phyloP scores from a whole-genome alignment of 176 grass and related monocot genomes.

The Ensete glaucum region DNA sequence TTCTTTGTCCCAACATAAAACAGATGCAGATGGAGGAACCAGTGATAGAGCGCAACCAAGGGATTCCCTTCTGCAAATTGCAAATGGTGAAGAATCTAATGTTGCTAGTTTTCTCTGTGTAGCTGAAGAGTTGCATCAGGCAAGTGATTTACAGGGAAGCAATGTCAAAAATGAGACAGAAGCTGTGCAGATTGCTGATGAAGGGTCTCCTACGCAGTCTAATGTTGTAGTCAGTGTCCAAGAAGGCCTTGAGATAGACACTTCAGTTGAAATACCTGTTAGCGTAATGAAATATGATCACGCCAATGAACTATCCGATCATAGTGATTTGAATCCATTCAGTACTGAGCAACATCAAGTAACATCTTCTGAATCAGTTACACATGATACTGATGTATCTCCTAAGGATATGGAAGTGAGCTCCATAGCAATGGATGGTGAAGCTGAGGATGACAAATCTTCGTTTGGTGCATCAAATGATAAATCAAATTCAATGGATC shows the following conservation, averaged over 20 bases:
- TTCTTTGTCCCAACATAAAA: constrained; percentile 18
- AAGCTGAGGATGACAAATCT: constrained; percentile 35
- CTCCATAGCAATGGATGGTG: constrained; percentile 24
- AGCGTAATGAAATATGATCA: constrained; percentile 21
- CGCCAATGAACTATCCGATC: constrained; percentile 17
- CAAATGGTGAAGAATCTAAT: constrained; percentile 25
- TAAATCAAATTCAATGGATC: constrained; percentile 33
- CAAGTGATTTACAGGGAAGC: constrained; percentile 27
- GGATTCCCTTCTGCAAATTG: constrained; percentile 11
- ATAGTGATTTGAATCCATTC: constrained; percentile 22
- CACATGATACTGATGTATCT: constrained; percentile 25
- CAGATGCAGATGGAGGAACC: constrained; percentile 23
- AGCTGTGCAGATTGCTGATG: constrained; percentile 24
- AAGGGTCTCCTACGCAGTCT: constrained; percentile 27
- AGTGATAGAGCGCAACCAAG: constrained; percentile 3
- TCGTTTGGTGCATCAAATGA: constrained; percentile 23
- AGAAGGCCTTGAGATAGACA: constrained; percentile 28
- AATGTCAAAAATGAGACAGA: constrained; percentile 21
- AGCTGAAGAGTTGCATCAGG: constrained; percentile 27
- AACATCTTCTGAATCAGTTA: constrained; percentile 20
- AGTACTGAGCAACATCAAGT: constrained; percentile 23
- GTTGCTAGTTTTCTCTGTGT: constrained; percentile 20
- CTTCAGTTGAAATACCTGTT: constrained; percentile 5
- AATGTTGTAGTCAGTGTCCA: constrained; percentile 27
- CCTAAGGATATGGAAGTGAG: constrained; percentile 24